These are phyloP conservation scores for Myriosclerotinia duriaeana DNA, from an alignment of 2,329 filamentous ascomycete genomes.

Conservation along the genomic window DNA sequence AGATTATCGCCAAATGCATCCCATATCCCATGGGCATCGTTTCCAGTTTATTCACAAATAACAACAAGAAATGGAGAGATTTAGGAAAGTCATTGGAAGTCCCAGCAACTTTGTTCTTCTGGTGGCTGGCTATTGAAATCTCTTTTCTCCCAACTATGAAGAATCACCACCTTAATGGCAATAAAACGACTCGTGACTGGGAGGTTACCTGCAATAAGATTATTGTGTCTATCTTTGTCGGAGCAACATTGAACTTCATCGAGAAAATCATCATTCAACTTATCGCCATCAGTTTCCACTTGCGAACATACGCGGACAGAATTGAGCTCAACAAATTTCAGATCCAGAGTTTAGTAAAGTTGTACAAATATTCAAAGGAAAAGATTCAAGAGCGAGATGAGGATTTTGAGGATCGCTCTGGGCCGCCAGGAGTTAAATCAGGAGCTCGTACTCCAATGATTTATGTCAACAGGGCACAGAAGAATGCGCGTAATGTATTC, in stretches of 20 bases:
- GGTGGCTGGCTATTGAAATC: conserved; percentile 83
- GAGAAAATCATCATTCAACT: conserved; percentile 95
- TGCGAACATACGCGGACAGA: conserved; percentile 83
- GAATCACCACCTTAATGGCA: conserved; percentile 52
- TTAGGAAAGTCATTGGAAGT: conserved; percentile 83
- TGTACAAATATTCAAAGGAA: conserved; percentile 63
- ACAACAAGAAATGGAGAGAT: conserved; percentile 89
- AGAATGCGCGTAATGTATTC: conserved; percentile 72
- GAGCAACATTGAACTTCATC: conserved; percentile 74
- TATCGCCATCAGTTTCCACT: conserved; percentile 90
- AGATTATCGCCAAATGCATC: conserved; percentile 63
- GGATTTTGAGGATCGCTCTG: conserved; percentile 61
- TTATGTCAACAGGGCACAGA: conserved; percentile 65
- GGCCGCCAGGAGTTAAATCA: conserved; percentile 42
- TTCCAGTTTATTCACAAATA: conserved; percentile 76
- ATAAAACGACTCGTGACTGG: conserved; percentile 60
- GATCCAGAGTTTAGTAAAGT: conserved; percentile 65
- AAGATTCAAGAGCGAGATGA: conserved; percentile 70
- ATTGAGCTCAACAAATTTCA: conserved; percentile 93
- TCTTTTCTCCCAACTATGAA: conserved; percentile 84
- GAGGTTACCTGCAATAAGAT: conserved; percentile 80
- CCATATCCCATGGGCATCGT: conserved; percentile 61
- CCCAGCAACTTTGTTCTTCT: conserved; percentile 83
- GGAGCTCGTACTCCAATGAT: conserved; percentile 67
- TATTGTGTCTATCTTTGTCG: conserved; percentile 79